phyloP scores from a whole-genome alignment of 768 basidiomycete genomes.

The Holtermanniella nyarrowii region DNA sequence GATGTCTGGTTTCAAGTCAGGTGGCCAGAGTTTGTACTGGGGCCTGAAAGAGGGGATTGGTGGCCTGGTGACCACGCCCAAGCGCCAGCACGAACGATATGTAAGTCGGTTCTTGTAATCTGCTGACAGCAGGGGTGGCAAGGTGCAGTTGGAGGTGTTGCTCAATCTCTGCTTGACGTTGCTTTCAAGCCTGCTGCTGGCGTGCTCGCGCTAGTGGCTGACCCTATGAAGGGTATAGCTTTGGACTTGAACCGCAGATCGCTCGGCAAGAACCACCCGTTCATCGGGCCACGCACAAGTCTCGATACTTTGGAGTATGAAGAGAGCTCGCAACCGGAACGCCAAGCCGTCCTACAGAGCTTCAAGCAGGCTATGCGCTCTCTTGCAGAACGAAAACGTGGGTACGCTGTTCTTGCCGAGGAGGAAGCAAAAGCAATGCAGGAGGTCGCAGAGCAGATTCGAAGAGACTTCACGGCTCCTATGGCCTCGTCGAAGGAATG shows the following conservation, averaged over 20 bases:
- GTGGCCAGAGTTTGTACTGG: conserved; percentile 41
- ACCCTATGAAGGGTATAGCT: not conserved
- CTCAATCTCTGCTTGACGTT: not conserved
- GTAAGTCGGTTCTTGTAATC: conserved; percentile 8
- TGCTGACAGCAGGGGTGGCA: not conserved
- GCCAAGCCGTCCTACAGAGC: not conserved
- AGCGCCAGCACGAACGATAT: conserved; percentile 36
- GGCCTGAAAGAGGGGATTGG: conserved; percentile 40
- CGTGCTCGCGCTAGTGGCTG: not conserved
- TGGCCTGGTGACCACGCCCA: conserved; percentile 40
- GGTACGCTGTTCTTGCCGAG: not conserved
- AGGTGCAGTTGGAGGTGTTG: not conserved
- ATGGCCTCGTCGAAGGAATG: no score
- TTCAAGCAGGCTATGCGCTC: not conserved
- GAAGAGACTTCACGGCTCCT: no score
- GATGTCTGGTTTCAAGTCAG: conserved; percentile 45
- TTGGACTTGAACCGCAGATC: not conserved
- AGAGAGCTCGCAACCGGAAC: not conserved
- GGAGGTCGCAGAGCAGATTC: not conserved
- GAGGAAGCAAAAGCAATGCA: not conserved
- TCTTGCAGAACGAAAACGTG: not conserved
- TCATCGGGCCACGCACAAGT: not conserved
- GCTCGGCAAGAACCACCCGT: not conserved
- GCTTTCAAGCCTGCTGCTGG: not conserved
- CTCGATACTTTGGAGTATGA: not conserved